Percentiles rank a stretch among this genome's conserved stretches.
phyloP scores from a whole-genome alignment of 345 rosid genomes.

The Arabidopsis thaliana region TAIR10.1 NC_003076.8:22099001-22099500 shows the following conservation, averaged over 20 bases:
- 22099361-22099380: slow-evolving; percentile 17
- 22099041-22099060: slow-evolving; percentile 43
- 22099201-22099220: slow-evolving; percentile 77
- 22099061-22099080: slow-evolving; percentile 50
- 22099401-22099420: slow-evolving; percentile 89
- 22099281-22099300: slow-evolving; percentile 70
- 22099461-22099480: slow-evolving; percentile 96
- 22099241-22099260: slow-evolving; percentile 91
- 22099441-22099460: slow-evolving; percentile 91
- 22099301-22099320: slow-evolving; percentile 69
- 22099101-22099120: slow-evolving; percentile 90
- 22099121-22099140: slow-evolving; percentile 88
- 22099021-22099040: slow-evolving; percentile 36
- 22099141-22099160: slow-evolving; percentile 63
- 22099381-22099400: slow-evolving; percentile 34
- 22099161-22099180: slow-evolving; percentile 68
- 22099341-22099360: slow-evolving; percentile 70
- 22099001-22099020: slow-evolving; percentile 17
- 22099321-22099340: slow-evolving; percentile 59
- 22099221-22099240: slow-evolving; percentile 89
- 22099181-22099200: slow-evolving; percentile 90
- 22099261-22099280: slow-evolving; percentile 77
- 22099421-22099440: slow-evolving; percentile 96
- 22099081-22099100: slow-evolving; percentile 68
- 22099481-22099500: slow-evolving; percentile 89